Conservation (phyloP, 2,329 filamentous ascomycete genomes). For the Pseudophaeomoniella oleicola region DNA sequence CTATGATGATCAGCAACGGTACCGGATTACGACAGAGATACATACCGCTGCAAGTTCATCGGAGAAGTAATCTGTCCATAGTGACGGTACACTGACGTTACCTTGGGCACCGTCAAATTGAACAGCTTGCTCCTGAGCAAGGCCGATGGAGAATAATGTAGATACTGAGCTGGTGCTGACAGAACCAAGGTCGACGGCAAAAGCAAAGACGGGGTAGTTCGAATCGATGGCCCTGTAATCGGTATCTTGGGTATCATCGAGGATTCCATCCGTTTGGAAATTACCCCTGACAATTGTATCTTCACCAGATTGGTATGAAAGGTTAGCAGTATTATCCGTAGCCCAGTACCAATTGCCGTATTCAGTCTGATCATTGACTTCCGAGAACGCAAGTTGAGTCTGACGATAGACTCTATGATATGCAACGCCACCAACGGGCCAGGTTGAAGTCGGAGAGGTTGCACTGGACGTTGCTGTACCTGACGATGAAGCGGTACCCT, state of each 20-base stretch:
- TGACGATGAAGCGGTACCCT: too few relatives aligned
- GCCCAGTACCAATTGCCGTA: constrained; percentile 42
- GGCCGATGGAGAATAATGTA: constrained; percentile 34
- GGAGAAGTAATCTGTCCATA: constrained; percentile 35
- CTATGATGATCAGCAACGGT: too few relatives aligned
- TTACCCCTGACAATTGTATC: constrained; percentile 31
- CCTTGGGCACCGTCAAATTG: constrained; percentile 32
- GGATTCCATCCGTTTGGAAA: constrained; percentile 28
- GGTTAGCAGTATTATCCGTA: constrained; percentile 23
- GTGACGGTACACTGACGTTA: constrained; percentile 23
- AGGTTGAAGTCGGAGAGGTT: neutral
- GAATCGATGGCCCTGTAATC: constrained; percentile 34
- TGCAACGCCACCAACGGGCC: constrained; percentile 30
- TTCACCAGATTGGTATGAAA: constrained; percentile 33
- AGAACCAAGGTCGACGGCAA: constrained; percentile 33
- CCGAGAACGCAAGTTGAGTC: constrained; percentile 31
- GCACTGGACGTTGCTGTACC: too few relatives aligned
- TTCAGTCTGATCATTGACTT: constrained; percentile 32
- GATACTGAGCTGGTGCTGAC: constrained; percentile 21
- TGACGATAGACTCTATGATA: constrained; percentile 46
- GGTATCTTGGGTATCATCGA: constrained; percentile 32
- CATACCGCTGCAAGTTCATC: constrained; percentile 23
- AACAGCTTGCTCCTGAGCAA: constrained; percentile 33
- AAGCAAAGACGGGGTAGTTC: constrained; percentile 39
- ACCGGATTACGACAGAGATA: too few relatives aligned